phyloP scores from a whole-genome alignment of 768 basidiomycete species.

The Kwoniella heveanensis region DNA sequence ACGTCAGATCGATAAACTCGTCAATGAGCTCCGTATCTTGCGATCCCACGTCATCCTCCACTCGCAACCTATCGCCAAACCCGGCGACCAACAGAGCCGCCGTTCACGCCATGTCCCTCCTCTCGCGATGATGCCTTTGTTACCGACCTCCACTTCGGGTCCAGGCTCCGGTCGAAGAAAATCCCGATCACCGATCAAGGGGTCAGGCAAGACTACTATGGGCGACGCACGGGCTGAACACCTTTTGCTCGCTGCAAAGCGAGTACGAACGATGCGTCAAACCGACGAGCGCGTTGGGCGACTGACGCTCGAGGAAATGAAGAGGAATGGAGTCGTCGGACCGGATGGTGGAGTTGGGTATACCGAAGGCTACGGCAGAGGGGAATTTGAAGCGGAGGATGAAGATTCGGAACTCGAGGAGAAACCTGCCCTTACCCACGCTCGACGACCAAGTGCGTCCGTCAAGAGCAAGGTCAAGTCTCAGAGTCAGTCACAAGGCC shows the following conservation, averaged over 20 bases:
- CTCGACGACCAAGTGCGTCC: constrained; percentile 19
- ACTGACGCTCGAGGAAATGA: constrained; percentile 44
- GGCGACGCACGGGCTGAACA: constrained; percentile 52
- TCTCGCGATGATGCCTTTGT: not conserved
- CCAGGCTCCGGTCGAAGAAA: not conserved
- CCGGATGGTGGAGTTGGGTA: constrained; percentile 51
- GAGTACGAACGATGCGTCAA: constrained; percentile 36
- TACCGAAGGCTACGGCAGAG: constrained; percentile 45
- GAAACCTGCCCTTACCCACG: constrained; percentile 15
- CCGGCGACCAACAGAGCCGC: constrained; percentile 1
- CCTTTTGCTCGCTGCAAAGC: constrained; percentile 44
- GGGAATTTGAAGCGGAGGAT: constrained; percentile 32
- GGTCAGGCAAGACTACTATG: constrained; percentile 27
- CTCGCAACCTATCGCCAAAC: constrained; percentile 15
- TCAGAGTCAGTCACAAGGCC: constrained; percentile 2
- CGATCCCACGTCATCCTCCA: constrained; percentile 42
- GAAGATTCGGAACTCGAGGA: constrained; percentile 33
- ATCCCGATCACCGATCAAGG: constrained; percentile 32
- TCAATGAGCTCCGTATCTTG: constrained; percentile 44
- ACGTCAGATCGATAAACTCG: constrained; percentile 49
- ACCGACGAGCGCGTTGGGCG: constrained; percentile 33
- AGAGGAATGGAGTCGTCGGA: constrained; percentile 43
- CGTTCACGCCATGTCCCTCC: not conserved
- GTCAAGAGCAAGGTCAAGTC: constrained; percentile 24
- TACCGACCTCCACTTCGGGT: not conserved